Conservation (phyloP, 164 flowering plant genomes). For the Akebia trifoliata region DNA sequence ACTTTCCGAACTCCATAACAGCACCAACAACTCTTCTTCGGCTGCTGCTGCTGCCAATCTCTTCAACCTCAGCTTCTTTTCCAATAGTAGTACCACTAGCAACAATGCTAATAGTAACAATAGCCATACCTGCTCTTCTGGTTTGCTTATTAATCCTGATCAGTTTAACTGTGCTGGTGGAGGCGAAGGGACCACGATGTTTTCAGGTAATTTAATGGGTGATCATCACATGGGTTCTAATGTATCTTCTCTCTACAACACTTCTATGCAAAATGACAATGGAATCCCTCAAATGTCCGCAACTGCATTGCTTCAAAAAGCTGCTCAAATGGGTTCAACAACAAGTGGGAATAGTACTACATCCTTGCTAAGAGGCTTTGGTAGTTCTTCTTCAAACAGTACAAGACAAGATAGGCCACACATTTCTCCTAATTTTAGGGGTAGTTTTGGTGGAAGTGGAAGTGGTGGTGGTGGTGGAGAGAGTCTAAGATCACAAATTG, state of each 20-base stretch:
- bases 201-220: constrained; percentile 34
- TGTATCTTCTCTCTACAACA: constrained; percentile 33
- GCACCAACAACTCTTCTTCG: constrained; percentile 21
- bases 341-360: constrained; percentile 38
- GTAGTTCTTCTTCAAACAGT: constrained; percentile 28
- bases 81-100: constrained; percentile 28
- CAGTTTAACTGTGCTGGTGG: constrained; percentile 31
- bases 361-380: constrained; percentile 46
- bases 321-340: constrained; percentile 75
- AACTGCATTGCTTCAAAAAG: constrained; percentile 79
- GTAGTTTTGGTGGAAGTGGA: constrained; percentile 15
- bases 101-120: constrained; percentile 20
- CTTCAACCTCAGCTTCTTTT: constrained; percentile 52
- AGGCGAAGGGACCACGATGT: constrained; percentile 29
- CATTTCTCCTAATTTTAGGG: constrained; percentile 22
- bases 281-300: constrained; percentile 67
- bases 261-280: constrained; percentile 27
- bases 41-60: constrained; percentile 31
- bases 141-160: constrained; percentile 26
- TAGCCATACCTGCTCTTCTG: constrained; percentile 23
- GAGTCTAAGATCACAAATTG: constrained; percentile 28
- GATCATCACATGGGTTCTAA: constrained; percentile 26
- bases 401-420: constrained; percentile 22
- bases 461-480: constrained; percentile 21
- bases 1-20: constrained; percentile 47